Evolutionary conservation across 2,329 filamentous ascomycete genomes (phyloP).

Genomic region (Cercospora beticola): DNA sequence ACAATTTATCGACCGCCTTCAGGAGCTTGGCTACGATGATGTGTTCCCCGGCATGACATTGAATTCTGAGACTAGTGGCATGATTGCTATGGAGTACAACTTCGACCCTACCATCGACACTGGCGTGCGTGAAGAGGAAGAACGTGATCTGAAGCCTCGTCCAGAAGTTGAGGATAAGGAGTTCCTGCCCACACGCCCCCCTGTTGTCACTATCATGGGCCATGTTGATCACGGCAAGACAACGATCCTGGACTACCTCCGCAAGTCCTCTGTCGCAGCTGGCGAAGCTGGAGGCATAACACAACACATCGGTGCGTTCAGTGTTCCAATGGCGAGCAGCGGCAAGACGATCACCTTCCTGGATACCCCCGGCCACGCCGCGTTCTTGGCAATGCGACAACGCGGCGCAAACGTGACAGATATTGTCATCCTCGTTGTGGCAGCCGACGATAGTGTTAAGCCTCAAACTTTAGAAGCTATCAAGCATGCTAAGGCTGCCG

Average conservation of each 20-base stretch:
- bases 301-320: conserved; percentile 97
- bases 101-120: conserved; percentile 68
- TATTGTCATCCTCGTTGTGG: conserved; percentile 92
- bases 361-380: conserved; percentile 93
- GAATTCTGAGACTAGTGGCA: conserved; percentile 82
- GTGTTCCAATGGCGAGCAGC: conserved; percentile 70
- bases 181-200: conserved; percentile 70
- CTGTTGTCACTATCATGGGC: conserved; percentile 98
- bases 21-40: conserved; percentile 86
- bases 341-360: conserved; percentile 94
- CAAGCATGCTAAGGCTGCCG: conserved; percentile 83
- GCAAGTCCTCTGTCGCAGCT: conserved; percentile 87
- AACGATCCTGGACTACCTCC: conserved; percentile 87
- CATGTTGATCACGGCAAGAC: conserved; percentile 99
- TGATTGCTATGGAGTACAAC: conserved; percentile 90
- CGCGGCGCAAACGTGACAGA: conserved; percentile 94
- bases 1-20: conserved; percentile 71
- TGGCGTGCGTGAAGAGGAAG: conserved; percentile 56
- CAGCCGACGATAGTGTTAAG: conserved; percentile 95
- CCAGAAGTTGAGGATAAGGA: conserved; percentile 68
- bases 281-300: conserved; percentile 96
- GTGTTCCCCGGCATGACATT: conserved; percentile 80
- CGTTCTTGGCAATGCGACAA: conserved; percentile 93
- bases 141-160: conserved; percentile 70
- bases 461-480: conserved; percentile 95